Evolutionary conservation across 139 green algal genomes (phyloP).

Genomic region (Closterium sp.): DNA sequence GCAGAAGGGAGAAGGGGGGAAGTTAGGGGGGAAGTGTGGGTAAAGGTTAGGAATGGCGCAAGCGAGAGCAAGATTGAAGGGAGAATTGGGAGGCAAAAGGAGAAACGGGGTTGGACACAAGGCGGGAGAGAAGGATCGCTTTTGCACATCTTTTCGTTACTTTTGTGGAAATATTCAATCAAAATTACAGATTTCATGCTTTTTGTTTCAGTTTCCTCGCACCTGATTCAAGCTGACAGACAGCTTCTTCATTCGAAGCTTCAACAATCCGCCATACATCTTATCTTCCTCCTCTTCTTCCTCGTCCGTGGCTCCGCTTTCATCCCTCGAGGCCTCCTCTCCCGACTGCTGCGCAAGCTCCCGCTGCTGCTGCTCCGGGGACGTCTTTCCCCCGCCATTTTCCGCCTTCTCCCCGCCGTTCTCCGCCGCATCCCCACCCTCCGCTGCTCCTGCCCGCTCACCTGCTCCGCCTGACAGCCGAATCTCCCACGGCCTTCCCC

Average conservation of each 20-base stretch:
- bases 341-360: background rate
- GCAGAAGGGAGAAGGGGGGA: background rate
- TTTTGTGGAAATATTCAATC: too few species aligned
- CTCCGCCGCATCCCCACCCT: background rate
- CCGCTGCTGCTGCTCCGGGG: background rate
- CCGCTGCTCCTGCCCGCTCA: background rate
- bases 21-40: background rate
- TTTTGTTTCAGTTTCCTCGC: background rate
- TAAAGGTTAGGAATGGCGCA: too few species aligned
- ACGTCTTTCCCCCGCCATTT: background rate
- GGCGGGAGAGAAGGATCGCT: too few species aligned
- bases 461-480: background rate
- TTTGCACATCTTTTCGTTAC: too few species aligned
- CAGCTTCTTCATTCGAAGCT: background rate
- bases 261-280: background rate
- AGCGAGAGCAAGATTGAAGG: too few species aligned
- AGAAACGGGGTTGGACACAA: background rate
- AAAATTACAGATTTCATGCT: background rate
- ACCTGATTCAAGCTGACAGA: background rate
- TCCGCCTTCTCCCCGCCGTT: background rate
- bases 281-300: background rate
- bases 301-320: background rate
- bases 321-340: background rate
- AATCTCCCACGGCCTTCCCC: background rate
- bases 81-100: background rate